Percentiles rank a stretch among this genome's conserved stretches.
Evolutionary conservation across 2,329 filamentous ascomycete species (phyloP).

Genomic region (Colletotrichum sp.): DNA sequence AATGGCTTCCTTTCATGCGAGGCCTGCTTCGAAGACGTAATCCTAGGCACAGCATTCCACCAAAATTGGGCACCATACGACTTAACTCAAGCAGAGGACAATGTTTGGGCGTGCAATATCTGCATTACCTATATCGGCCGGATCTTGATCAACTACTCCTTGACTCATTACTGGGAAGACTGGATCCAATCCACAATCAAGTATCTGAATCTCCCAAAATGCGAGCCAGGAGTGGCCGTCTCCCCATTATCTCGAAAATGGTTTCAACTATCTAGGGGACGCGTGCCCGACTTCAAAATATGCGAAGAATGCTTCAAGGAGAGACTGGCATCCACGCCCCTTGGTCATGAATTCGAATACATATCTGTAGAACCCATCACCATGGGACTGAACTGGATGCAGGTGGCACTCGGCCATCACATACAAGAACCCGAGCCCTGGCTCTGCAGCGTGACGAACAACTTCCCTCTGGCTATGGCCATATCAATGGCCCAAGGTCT

Average conservation of each 20-base stretch:
- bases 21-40: conserved; percentile 18
- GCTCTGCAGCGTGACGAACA: not conserved
- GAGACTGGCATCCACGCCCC: conserved; percentile 31
- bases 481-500: conserved; percentile 28
- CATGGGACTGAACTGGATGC: not conserved
- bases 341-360: conserved; percentile 28
- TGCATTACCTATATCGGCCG: conserved; percentile 29
- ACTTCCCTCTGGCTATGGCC: conserved; percentile 25
- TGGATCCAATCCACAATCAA: conserved; percentile 28
- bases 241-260: conserved; percentile 28
- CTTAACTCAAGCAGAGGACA: conserved; percentile 25
- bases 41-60: conserved; percentile 5
- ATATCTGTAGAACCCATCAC: not conserved
- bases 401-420: not conserved
- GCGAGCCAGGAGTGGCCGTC: conserved; percentile 29
- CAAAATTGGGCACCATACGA: conserved; percentile 9
- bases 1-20: conserved; percentile 18
- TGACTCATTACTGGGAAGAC: conserved; percentile 29
- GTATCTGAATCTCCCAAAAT: conserved; percentile 28
- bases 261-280: conserved; percentile 24
- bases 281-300: conserved; percentile 29
- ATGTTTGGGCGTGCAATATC: conserved; percentile 38
- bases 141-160: conserved; percentile 14
- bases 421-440: not conserved
- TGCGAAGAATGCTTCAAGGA: conserved; percentile 42